Conservation (phyloP, 495 filamentous ascomycete genomes). For the Collariella sp. region DNA sequence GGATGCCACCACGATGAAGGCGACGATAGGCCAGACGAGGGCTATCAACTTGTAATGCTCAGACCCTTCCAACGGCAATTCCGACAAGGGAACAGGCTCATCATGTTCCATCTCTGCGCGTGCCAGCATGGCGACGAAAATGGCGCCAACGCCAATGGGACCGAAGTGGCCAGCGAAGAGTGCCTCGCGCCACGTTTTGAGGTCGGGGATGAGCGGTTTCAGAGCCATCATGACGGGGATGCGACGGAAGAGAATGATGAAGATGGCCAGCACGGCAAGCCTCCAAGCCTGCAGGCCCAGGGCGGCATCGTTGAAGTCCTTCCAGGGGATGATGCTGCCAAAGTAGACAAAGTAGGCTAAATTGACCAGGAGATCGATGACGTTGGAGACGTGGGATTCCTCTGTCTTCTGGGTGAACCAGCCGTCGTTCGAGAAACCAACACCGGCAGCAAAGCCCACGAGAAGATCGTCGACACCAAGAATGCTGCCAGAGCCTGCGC, state of each 20-base stretch:
- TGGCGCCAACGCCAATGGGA: slow-evolving; percentile 93
- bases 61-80: slow-evolving; percentile 44
- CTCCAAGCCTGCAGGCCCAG: slow-evolving; percentile 78
- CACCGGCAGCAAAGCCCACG: slow-evolving; percentile 88
- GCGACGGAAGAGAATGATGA: slow-evolving; percentile 92
- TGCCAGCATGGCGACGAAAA: slow-evolving; percentile 89
- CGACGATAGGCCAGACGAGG: slow-evolving; percentile 92
- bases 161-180: slow-evolving; percentile 98
- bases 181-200: slow-evolving; percentile 98
- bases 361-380: slow-evolving; percentile 95
- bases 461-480: slow-evolving; percentile 94
- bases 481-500: slow-evolving; percentile 86
- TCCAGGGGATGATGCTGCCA: slow-evolving; percentile 94
- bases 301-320: slow-evolving; percentile 62
- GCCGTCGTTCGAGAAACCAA: slow-evolving; percentile 97
- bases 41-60: slow-evolving; percentile 61
- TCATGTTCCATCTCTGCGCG: slow-evolving; percentile 76
- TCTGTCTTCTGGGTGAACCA: slow-evolving; percentile 99
- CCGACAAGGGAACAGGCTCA: slow-evolving; percentile 57
- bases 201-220: slow-evolving; percentile 90
- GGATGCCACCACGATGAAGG: slow-evolving; percentile 87
- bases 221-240: slow-evolving; percentile 91
- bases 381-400: slow-evolving; percentile 97
- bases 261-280: slow-evolving; percentile 76
- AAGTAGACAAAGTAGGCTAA: slow-evolving; percentile 97